Percentiles rank a stretch among this genome's conserved stretches.
Evolutionary conservation across 345 rosid genomes (phyloP).

Genomic region (Moricandia arvensis): DNA sequence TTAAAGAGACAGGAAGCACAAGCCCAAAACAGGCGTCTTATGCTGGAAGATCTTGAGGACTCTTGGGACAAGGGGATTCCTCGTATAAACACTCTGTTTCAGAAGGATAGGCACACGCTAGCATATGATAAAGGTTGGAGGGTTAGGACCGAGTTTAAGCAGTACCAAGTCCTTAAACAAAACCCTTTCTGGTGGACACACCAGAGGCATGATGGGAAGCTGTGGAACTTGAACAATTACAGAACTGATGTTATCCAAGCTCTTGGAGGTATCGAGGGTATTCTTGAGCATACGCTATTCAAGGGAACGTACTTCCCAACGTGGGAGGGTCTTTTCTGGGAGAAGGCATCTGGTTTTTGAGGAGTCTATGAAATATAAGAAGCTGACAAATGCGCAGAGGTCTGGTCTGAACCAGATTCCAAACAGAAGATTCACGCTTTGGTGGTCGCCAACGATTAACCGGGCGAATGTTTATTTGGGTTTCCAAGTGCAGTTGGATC

Average conservation of each 20-base stretch:
- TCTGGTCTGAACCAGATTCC: slow-evolving; percentile 99
- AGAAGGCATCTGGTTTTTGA: slow-evolving; percentile 99
- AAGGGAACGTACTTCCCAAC: slow-evolving; percentile 99
- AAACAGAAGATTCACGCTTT: slow-evolving; percentile 94
- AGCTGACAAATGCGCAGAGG: slow-evolving; percentile 98
- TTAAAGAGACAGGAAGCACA: slow-evolving; percentile 99
- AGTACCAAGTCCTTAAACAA: slow-evolving; percentile 96
- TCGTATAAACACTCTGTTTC: slow-evolving; percentile 95
- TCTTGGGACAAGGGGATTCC: slow-evolving; percentile 99
- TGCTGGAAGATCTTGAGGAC: slow-evolving; percentile 99
- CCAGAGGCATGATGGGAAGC: slow-evolving; percentile 98
- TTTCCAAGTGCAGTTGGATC: slow-evolving; percentile 98
- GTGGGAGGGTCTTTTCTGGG: slow-evolving; percentile 99
- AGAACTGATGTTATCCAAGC: slow-evolving; percentile 99
- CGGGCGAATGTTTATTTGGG: slow-evolving; percentile 96
- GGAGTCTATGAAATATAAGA: slow-evolving; percentile 99
- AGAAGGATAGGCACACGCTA: slow-evolving; percentile 91
- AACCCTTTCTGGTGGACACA: slow-evolving; percentile 99
- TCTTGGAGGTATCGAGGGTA: slow-evolving; percentile 99
- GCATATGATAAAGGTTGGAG: slow-evolving; percentile 99
- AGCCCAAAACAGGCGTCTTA: slow-evolving; percentile 95
- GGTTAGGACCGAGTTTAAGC: slow-evolving; percentile 99
- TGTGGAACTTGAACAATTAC: slow-evolving; percentile 99
- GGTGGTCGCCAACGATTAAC: slow-evolving; percentile 99
- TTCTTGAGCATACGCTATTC: slow-evolving; percentile 94